Evolutionary conservation across 1,284 basidiomycete genomes (phyloP).

Genomic region (Ganoderma lucidum): DNA sequence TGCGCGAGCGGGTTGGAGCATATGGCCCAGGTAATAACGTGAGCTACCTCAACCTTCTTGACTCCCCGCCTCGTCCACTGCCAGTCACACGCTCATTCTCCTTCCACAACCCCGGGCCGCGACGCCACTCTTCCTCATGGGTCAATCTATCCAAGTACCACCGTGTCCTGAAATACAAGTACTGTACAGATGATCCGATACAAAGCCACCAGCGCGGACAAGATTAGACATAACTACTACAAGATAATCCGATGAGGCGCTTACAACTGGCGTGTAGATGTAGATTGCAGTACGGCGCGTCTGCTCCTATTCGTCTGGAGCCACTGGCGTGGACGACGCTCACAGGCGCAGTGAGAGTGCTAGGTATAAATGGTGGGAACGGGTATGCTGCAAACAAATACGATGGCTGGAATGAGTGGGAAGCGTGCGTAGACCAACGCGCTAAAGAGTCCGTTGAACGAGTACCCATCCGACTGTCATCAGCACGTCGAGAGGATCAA

Average conservation of each 20-base stretch:
- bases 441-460: slow-evolving; percentile 12
- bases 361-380: slow-evolving; percentile 36
- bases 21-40: slow-evolving; percentile 14
- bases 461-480: slow-evolving; percentile 13
- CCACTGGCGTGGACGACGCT: slow-evolving; percentile 24
- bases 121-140: slow-evolving; percentile 5
- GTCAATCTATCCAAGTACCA: slow-evolving; percentile 21
- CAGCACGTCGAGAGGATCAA: slow-evolving; percentile 1
- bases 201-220: slow-evolving; percentile 19
- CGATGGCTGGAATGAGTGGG: slow-evolving; percentile 31
- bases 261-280: slow-evolving; percentile 20
- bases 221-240: slow-evolving; percentile 33
- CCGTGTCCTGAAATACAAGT: slow-evolving; percentile 27
- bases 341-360: slow-evolving; percentile 34
- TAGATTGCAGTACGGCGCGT: slow-evolving; percentile 23
- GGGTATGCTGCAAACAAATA: slow-evolving; percentile 32
- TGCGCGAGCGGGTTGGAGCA: slow-evolving; percentile 22
- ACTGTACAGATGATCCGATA: slow-evolving; percentile 36
- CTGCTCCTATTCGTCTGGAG: slow-evolving; percentile 26
- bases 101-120: not conserved
- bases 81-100: slow-evolving; percentile 27
- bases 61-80: not conserved
- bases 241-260: slow-evolving; percentile 28
- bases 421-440: slow-evolving; percentile 9
- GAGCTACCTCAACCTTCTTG: not conserved